A percentile compares a stretch with the other conserved stretches of the same genome.
Conservation (phyloP, 1,284 basidiomycete species). For the Ganoderma leucocontextum region DNA sequence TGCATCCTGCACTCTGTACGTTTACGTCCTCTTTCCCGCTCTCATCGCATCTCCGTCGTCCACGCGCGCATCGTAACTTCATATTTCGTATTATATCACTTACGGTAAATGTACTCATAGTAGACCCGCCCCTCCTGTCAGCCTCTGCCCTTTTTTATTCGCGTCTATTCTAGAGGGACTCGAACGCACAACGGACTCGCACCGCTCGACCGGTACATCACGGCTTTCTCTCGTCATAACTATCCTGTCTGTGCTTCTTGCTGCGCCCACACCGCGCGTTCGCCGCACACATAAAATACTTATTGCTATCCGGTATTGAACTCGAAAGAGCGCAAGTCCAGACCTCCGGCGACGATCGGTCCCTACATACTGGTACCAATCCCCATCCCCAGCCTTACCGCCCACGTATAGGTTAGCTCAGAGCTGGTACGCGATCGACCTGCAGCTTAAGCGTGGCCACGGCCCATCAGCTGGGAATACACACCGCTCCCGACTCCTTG, state of each 20-base stretch:
- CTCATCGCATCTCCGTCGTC: slow-evolving; percentile 21
- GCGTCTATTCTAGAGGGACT: slow-evolving; percentile 15
- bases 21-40: slow-evolving; percentile 17
- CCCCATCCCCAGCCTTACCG: background rate
- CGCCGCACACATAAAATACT: background rate
- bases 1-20: slow-evolving; percentile 18
- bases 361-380: background rate
- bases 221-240: background rate
- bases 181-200: slow-evolving; percentile 10
- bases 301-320: background rate
- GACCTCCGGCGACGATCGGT: slow-evolving; percentile 3
- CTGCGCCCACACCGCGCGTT: background rate
- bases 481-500: background rate
- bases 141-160: slow-evolving; percentile 18
- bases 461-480: background rate
- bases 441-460: slow-evolving; percentile 1
- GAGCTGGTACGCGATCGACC: background rate
- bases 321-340: background rate
- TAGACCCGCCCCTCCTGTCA: slow-evolving; percentile 1
- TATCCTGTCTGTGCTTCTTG: slow-evolving; percentile 1
- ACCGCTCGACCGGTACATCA: slow-evolving; percentile 12
- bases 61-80: slow-evolving; percentile 11
- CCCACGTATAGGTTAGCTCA: background rate
- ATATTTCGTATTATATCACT: slow-evolving; percentile 27
- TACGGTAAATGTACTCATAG: slow-evolving; percentile 33